Evolutionary conservation across 345 rosid species (phyloP).

Genomic region (Pistacia integerrima): DNA sequence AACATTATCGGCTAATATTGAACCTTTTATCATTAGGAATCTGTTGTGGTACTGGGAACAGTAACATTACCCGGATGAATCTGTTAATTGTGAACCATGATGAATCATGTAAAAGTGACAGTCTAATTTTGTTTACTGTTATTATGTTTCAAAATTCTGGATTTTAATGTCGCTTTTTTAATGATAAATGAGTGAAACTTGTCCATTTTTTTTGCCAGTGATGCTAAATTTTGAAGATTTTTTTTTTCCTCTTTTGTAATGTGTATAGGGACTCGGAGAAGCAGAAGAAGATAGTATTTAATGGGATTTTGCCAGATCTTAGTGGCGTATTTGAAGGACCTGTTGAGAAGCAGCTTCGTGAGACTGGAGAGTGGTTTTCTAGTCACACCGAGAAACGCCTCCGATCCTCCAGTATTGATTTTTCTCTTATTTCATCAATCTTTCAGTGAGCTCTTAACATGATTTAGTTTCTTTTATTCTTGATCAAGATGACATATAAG

Average conservation of each 20-base stretch:
- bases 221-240: neutral
- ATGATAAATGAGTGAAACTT: no score
- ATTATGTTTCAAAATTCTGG: no score
- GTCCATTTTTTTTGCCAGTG: no score
- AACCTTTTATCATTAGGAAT: no score
- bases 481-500: neutral
- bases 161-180: no score
- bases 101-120: no score
- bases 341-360: slow-evolving; percentile 66
- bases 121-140: no score
- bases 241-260: neutral
- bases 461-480: neutral
- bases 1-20: no score
- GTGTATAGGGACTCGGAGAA: slow-evolving; percentile 43
- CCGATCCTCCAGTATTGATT: slow-evolving; percentile 53
- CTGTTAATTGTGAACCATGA: no score
- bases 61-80: no score
- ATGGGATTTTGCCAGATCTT: slow-evolving; percentile 49
- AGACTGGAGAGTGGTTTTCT: slow-evolving; percentile 68
- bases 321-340: slow-evolving; percentile 49
- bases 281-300: slow-evolving; percentile 40
- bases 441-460: no score
- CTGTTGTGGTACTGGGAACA: no score
- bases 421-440: neutral
- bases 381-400: slow-evolving; percentile 45